phyloP scores from a whole-genome alignment of 2,329 filamentous ascomycete genomes.

The Exophiala alcalophila region DNA sequence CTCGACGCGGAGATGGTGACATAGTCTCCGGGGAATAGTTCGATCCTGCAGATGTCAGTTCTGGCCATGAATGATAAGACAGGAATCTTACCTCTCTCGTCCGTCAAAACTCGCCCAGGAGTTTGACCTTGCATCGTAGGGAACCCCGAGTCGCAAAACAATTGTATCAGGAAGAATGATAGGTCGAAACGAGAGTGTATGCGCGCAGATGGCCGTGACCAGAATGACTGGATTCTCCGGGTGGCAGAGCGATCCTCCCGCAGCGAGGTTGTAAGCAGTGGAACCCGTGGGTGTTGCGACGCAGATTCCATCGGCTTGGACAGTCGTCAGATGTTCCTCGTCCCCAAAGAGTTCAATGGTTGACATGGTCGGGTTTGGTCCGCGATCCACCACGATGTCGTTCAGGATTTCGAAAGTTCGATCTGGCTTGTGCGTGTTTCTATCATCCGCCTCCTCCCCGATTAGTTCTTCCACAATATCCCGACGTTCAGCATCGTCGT shows the following conservation, averaged over 20 bases:
- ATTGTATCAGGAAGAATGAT: constrained; percentile 96
- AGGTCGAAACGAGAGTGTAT: constrained; percentile 92
- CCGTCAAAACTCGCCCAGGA: constrained; percentile 99
- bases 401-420: constrained; percentile 88
- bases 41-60: constrained; percentile 37
- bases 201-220: constrained; percentile 88
- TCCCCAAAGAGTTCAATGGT: constrained; percentile 90
- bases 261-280: constrained; percentile 92
- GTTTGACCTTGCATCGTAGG: constrained; percentile 82
- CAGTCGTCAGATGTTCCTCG: constrained; percentile 90
- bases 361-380: constrained; percentile 92
- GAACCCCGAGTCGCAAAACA: constrained; percentile 87
- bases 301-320: constrained; percentile 89
- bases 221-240: constrained; percentile 96
- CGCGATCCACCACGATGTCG: constrained; percentile 92
- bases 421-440: constrained; percentile 80
- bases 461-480: constrained; percentile 88
- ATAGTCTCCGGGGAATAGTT: constrained; percentile 50
- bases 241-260: constrained; percentile 91
- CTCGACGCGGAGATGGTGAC: constrained; percentile 52
- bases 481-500: constrained; percentile 42
- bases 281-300: constrained; percentile 92
- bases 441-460: constrained; percentile 78
- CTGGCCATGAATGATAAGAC: background rate
- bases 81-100: constrained; percentile 62